Conservation (phyloP, 2,329 filamentous ascomycete species). For the Pestalotiopsis sp. region DNA sequence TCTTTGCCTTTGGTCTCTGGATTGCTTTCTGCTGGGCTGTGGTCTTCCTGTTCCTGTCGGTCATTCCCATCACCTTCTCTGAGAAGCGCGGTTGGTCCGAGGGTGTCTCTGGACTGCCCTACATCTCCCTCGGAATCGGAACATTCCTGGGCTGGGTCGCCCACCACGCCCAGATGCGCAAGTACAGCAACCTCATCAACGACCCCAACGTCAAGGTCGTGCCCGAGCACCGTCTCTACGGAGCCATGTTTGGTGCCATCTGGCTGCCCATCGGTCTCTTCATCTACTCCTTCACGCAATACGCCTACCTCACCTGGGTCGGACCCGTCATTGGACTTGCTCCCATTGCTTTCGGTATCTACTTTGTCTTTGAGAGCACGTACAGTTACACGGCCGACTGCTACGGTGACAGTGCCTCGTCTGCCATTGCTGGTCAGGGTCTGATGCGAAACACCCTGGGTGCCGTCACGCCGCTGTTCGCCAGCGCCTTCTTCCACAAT, state of each 20-base stretch:
- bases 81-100: constrained; percentile 56
- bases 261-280: constrained; percentile 51
- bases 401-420: constrained; percentile 42
- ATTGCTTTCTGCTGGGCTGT: constrained; percentile 56
- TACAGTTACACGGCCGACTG: constrained; percentile 56
- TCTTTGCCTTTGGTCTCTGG: constrained; percentile 43
- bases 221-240: constrained; percentile 49
- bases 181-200: constrained; percentile 43
- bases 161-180: constrained; percentile 53
- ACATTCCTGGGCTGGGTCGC: constrained; percentile 49
- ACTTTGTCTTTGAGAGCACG: constrained; percentile 42
- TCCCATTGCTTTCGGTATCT: constrained; percentile 54
- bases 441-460: constrained; percentile 56
- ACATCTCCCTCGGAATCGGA: constrained; percentile 52
- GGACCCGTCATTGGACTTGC: constrained; percentile 50
- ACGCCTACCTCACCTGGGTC: constrained; percentile 49
- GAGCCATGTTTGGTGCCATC: constrained; percentile 48
- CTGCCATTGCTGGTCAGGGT: constrained; percentile 50
- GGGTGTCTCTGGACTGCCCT: constrained; percentile 50
- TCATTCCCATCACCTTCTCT: constrained; percentile 51
- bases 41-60: constrained; percentile 55
- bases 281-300: constrained; percentile 58
- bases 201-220: constrained; percentile 37
- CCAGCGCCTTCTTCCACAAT: constrained; percentile 54
- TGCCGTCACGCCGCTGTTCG: constrained; percentile 54